Base-by-base conservation (phyloP, 2,329 filamentous ascomycete genomes). In the Clarireedia paspali region DNA sequence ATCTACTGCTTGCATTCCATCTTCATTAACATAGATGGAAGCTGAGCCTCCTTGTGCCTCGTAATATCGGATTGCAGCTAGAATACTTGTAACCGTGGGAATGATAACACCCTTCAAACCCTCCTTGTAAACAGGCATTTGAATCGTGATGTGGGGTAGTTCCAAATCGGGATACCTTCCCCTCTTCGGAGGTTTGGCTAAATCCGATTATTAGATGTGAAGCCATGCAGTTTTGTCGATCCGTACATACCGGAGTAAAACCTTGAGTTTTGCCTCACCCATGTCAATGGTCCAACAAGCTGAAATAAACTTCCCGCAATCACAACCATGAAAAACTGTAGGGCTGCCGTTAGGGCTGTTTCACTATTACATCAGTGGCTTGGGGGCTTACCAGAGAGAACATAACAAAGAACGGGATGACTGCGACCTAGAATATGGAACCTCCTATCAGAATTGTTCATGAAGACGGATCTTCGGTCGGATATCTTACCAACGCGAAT, bases 11-110 rank as follows among this genome's bases (percentile, higher is more conserved):
- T 85, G 83, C 77, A 86, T 81, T 59, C 83, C 83, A 60, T 87
- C 83, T 57, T 87, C 84, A 60, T 87, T 87, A 65, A 87, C 71
- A 63, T 85, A 84, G 59, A 87, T 83, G 63, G 79, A 84, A 34
- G 84, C 83, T 1, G 82, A 80, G 10, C 84, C 84, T 20, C 84
- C 84, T 63, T 78, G 76, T 62, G 77, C 69, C 62, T 82, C 80
- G 60, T 83, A 83, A 20, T 79, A 77, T 39, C 76, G 77, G 57
- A 83, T 82, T 17, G 80, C 80, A 17, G 74, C 74, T 63, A 80
- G 79, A 45, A 83, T 69, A n/a, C 77, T 81, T n/a, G 75, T 72
- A 48, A 83, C 73, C 0, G 80, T 83, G 0, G 80, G 80, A 34
- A 73, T 73, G 61, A 83, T 82, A 64, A 80, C 75, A 30, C 59